These are phyloP conservation scores for Ophiostoma ulmi DNA, from an alignment of 2,329 filamentous ascomycete genomes.

Conservation along the genomic window DNA sequence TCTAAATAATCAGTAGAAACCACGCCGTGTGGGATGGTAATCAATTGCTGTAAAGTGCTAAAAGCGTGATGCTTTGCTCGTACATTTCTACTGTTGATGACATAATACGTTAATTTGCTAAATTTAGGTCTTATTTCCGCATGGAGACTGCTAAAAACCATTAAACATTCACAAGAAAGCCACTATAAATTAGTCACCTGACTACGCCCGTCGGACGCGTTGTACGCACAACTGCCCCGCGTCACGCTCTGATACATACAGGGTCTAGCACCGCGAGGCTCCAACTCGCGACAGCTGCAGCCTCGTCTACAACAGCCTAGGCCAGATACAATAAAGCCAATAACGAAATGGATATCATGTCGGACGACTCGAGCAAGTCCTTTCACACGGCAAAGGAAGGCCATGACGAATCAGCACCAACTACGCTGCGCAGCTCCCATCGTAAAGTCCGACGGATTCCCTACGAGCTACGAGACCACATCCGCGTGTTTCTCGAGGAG, in stretches of 20 bases:
- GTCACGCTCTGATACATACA: not conserved
- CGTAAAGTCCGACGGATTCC: conserved; percentile 53
- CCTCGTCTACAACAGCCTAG: not conserved
- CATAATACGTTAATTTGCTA: not conserved
- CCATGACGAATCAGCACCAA: not conserved
- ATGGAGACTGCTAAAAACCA: no score
- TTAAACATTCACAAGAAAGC: no score
- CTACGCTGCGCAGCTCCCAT: conserved; percentile 37
- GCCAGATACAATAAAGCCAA: not conserved
- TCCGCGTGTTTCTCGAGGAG: conserved; percentile 70
- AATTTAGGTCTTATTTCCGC: no score
- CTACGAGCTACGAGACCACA: conserved; percentile 60
- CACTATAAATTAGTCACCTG: not conserved
- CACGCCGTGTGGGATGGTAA: no score
- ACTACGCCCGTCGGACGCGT: conserved; percentile 5
- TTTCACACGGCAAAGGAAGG: conserved; percentile 12
- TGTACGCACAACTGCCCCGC: not conserved
- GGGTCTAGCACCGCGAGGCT: not conserved
- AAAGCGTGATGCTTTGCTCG: not conserved
- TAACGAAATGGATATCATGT: not conserved
- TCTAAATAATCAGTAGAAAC: not conserved
- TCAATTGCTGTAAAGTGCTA: not conserved
- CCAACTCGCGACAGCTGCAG: not conserved
- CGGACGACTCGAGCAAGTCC: conserved; percentile 4
- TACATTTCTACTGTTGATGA: not conserved